A percentile compares a stretch with the other conserved stretches of the same genome.
Evolutionary conservation across 176 grass and related monocot genomes (phyloP).

Genomic region (Cenchrus purpureus): DNA sequence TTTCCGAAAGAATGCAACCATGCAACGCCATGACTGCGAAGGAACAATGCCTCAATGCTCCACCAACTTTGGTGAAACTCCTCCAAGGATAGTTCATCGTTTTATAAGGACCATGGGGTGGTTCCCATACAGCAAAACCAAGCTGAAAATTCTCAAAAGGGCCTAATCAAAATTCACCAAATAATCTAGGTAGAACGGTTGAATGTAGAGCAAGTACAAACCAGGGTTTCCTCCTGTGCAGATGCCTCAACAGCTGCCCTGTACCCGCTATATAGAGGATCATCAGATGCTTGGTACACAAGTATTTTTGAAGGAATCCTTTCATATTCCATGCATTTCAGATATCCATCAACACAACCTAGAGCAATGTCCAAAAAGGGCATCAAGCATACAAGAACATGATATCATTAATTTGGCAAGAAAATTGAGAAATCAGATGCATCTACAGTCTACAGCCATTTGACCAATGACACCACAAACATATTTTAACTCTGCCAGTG

Average conservation of each 20-base stretch:
- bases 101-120: conserved; percentile 92
- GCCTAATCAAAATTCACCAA: conserved; percentile 32
- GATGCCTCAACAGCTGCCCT: conserved; percentile 83
- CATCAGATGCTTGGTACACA: conserved; percentile 92
- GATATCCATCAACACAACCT: conserved; percentile 92
- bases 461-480: not conserved
- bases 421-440: conserved; percentile 26
- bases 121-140: conserved; percentile 94
- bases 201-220: conserved; percentile 44
- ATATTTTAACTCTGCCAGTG: conserved; percentile 12
- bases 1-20: conserved; percentile 98
- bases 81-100: conserved; percentile 88
- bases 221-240: conserved; percentile 82
- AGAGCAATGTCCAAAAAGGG: not conserved
- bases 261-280: conserved; percentile 91
- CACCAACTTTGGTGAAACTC: conserved; percentile 80
- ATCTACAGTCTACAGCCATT: not conserved
- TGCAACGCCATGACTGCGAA: conserved; percentile 98
- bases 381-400: conserved; percentile 26
- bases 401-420: conserved; percentile 19
- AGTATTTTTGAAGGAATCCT: conserved; percentile 95
- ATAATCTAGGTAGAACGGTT: conserved; percentile 23
- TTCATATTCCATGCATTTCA: conserved; percentile 92
- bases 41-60: conserved; percentile 89
- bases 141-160: conserved; percentile 52